A percentile compares a stretch with the other conserved stretches of the same genome.
Conservation (phyloP, 129 eudicot genomes). For the sunflower (Helianthus annuus) region DNA sequence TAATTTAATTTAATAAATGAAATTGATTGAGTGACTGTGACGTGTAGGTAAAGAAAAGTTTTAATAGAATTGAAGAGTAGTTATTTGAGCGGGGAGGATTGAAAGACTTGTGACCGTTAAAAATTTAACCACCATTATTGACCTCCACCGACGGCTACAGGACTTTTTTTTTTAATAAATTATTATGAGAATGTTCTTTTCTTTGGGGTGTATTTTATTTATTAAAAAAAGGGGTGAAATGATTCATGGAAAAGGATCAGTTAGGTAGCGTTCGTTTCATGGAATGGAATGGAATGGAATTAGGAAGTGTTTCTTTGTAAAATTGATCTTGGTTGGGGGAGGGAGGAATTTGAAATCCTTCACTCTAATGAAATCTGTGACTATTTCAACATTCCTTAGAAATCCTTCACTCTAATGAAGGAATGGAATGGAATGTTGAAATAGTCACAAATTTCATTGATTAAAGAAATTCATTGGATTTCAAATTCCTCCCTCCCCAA, state of each 20-base stretch:
- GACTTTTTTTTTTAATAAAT: neutral
- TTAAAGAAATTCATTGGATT: too few species aligned
- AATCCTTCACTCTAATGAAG: too few species aligned
- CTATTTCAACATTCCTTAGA: too few species aligned
- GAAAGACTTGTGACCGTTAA: conserved; percentile 15
- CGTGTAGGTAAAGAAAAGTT: neutral
- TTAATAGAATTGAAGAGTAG: neutral
- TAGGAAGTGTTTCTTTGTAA: too few species aligned
- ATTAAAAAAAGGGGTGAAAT: neutral
- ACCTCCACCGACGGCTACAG: conserved; percentile 19
- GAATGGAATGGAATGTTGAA: too few species aligned
- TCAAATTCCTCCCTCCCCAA: too few species aligned
- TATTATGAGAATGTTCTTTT: conserved; percentile 7
- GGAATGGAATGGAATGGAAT: too few species aligned
- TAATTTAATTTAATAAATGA: neutral
- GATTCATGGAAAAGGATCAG: neutral
- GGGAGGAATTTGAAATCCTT: too few species aligned
- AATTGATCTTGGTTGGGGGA: too few species aligned
- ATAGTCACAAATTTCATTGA: too few species aligned
- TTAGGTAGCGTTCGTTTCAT: too few species aligned
- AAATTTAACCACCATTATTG: conserved; percentile 25
- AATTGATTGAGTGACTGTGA: neutral
- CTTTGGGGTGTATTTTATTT: conserved; percentile 6
- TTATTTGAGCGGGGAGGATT: neutral
- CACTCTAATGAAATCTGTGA: too few species aligned